These are phyloP conservation scores for rapeseed (Brassica napus) DNA, from an alignment of 345 rosid species.

Conservation along the genomic window DNA sequence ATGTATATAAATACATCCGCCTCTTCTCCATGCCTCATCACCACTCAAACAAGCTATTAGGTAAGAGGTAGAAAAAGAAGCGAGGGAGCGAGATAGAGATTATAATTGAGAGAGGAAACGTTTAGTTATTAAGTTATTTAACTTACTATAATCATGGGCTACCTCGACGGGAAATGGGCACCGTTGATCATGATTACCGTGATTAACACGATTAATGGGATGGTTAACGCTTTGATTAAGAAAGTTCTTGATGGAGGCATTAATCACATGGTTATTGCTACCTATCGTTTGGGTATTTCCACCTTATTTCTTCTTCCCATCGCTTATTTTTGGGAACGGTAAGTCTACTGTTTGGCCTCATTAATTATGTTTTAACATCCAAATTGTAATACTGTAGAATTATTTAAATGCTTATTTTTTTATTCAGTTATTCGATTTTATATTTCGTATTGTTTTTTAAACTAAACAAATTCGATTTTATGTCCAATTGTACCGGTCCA, in stretches of 20 bases:
- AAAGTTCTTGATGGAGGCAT: slow-evolving; percentile 58
- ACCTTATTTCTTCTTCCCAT: slow-evolving; percentile 56
- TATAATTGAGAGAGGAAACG: neutral
- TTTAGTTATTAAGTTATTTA: neutral
- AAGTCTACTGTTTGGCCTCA: neutral
- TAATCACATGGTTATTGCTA: slow-evolving; percentile 53
- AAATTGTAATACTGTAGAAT: neutral
- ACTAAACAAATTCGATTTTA: too few species aligned
- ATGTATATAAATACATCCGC: slow-evolving; percentile 10
- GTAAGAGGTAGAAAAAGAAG: neutral
- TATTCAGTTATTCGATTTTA: neutral
- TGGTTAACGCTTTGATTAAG: slow-evolving; percentile 60
- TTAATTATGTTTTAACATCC: neutral
- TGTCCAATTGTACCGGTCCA: neutral
- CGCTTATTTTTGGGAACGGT: slow-evolving; percentile 63
- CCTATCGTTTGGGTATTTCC: slow-evolving; percentile 59
- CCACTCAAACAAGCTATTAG: slow-evolving; percentile 9
- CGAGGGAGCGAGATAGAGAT: neutral
- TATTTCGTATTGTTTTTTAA: neutral
- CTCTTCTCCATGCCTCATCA: slow-evolving; percentile 16
- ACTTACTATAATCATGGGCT: slow-evolving; percentile 33
- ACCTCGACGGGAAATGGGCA: slow-evolving; percentile 43
- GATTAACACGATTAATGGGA: slow-evolving; percentile 39
- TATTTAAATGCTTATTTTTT: too few species aligned
- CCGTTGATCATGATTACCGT: slow-evolving; percentile 44